Evolutionary conservation across 768 basidiomycete genomes (phyloP).

Genomic region (Hericium coralloides): DNA sequence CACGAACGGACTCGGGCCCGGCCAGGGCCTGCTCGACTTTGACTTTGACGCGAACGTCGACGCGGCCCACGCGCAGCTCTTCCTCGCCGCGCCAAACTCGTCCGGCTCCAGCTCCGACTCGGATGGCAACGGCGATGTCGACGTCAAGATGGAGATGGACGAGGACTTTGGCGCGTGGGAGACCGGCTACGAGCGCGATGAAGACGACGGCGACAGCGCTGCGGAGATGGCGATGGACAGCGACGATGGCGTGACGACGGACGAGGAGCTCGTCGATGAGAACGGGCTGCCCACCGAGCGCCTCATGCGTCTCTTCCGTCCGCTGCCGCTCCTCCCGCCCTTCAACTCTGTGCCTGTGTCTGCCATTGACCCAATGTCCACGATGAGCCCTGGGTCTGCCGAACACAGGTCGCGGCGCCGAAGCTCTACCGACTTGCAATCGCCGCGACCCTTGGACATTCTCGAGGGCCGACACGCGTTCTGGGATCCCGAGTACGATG

Average conservation of each 20-base stretch:
- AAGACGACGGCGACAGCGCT: constrained; percentile 19
- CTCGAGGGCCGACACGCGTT: constrained; percentile 44
- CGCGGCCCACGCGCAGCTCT: constrained; percentile 39
- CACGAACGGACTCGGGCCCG: constrained; percentile 52
- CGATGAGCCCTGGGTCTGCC: constrained; percentile 41
- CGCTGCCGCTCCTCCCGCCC: constrained; percentile 41
- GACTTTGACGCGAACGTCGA: constrained; percentile 46
- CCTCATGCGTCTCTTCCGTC: constrained; percentile 63
- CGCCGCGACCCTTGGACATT: constrained; percentile 59
- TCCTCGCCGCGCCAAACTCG: constrained; percentile 39
- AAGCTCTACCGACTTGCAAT: constrained; percentile 25
- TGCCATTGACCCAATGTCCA: constrained; percentile 65
- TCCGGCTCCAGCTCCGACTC: constrained; percentile 25
- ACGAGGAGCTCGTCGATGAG: constrained; percentile 75
- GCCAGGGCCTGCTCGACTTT: constrained; percentile 48
- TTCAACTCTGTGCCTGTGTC: constrained; percentile 28
- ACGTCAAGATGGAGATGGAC: constrained; percentile 35
- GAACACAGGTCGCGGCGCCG: constrained; percentile 27
- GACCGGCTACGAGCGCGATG: neutral
- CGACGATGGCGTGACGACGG: constrained; percentile 69
- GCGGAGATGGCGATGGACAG: constrained; percentile 21
- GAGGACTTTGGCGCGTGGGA: constrained; percentile 26
- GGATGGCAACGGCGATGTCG: constrained; percentile 30
- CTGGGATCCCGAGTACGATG: constrained; percentile 15
- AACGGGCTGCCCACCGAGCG: constrained; percentile 66